Conservation (phyloP, 176 grass and related monocot species). For the Paspalum notatum region DNA sequence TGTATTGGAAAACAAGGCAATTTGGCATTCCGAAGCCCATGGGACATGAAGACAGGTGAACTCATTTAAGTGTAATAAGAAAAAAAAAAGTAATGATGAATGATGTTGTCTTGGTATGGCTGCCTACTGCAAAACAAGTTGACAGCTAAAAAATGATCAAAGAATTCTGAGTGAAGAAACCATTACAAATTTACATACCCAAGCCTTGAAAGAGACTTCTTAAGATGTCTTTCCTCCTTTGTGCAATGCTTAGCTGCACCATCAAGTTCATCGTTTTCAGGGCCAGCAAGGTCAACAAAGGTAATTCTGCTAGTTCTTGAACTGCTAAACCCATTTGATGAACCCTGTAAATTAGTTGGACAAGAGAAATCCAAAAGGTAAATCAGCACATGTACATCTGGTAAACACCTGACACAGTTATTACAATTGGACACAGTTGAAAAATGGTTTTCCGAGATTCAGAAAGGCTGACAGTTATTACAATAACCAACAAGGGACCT, state of each 20-base stretch:
- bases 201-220: constrained; percentile 90
- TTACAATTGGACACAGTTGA: neutral
- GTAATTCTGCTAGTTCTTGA: constrained; percentile 90
- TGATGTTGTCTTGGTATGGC: neutral
- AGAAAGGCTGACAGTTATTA: neutral
- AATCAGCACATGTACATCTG: neutral
- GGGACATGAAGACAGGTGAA: neutral
- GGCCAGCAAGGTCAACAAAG: constrained; percentile 88
- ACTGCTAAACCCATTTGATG: constrained; percentile 79
- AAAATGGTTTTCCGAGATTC: constrained; percentile 2
- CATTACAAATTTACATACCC: constrained; percentile 61
- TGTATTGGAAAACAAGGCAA: neutral
- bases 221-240: constrained; percentile 78
- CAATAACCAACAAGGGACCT: neutral
- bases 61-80: neutral
- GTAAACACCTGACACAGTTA: constrained; percentile 14
- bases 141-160: neutral
- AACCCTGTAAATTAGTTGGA: constrained; percentile 56
- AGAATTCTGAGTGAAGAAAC: neutral
- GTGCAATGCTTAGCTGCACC: constrained; percentile 57
- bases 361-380: constrained; percentile 33
- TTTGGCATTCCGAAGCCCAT: neutral
- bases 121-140: neutral
- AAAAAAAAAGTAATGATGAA: neutral
- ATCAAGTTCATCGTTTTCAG: constrained; percentile 66